Conservation (phyloP, 192 early-diverging fungal genomes). For the Backusella macrospora region DNA sequence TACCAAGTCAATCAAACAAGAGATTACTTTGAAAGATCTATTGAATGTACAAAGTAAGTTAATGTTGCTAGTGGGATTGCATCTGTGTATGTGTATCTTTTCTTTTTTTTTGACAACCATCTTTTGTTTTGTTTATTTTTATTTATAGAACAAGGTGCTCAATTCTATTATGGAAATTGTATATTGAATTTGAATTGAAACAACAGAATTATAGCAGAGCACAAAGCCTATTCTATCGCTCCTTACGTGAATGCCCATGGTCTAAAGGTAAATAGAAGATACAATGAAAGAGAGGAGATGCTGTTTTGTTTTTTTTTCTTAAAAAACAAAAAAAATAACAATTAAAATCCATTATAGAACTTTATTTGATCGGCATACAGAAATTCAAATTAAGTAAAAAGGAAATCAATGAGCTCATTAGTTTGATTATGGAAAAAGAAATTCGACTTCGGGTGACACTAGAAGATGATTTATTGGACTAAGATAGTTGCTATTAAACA, state of each 20-base stretch:
- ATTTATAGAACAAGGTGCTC: conserved; percentile 48
- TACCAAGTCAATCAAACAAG: conserved; percentile 59
- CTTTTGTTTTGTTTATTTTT: neutral
- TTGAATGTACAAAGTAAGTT: conserved; percentile 46
- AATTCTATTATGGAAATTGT: conserved; percentile 60
- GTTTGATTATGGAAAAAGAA: conserved; percentile 70
- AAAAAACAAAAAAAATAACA: too few relatives aligned
- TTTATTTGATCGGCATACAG: conserved; percentile 59
- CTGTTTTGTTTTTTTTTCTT: neutral
- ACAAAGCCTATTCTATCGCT: conserved; percentile 57
- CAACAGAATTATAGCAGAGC: conserved; percentile 45
- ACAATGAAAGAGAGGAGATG: too few relatives aligned
- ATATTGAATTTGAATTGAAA: conserved; percentile 62
- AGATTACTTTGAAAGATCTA: conserved; percentile 59
- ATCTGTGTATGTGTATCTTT: neutral
- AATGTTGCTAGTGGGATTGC: neutral
- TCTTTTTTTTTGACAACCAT: neutral
- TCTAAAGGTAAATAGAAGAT: conserved; percentile 58
- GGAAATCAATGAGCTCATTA: conserved; percentile 55
- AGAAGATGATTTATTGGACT: conserved; percentile 33
- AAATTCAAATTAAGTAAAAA: conserved; percentile 47
- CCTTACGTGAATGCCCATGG: conserved; percentile 71
- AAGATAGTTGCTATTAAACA: neutral
- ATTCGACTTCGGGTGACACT: conserved; percentile 50
- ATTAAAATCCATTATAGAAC: conserved; percentile 36